phyloP scores from a whole-genome alignment of 2,329 filamentous ascomycete genomes.

The Trichoderma lentiforme region DNA sequence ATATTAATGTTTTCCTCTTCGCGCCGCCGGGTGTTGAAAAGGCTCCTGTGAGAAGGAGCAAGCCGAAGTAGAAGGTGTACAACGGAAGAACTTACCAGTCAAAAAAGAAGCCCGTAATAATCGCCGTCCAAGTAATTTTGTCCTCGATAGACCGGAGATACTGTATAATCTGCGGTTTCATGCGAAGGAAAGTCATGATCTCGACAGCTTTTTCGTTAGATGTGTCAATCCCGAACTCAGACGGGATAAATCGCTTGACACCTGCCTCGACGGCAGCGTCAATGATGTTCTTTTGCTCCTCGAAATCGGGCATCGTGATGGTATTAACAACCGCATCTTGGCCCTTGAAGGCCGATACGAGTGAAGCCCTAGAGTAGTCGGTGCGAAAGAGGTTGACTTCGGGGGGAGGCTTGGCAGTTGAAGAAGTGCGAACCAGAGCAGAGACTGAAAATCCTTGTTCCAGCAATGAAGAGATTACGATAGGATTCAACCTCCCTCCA shows the following conservation, averaged over 20 bases:
- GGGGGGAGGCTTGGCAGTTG: not conserved
- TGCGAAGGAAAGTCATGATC: not conserved
- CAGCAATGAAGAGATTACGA: not conserved
- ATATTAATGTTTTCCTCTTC: not conserved
- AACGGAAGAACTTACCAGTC: not conserved
- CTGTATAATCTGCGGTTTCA: not conserved
- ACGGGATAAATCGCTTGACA: not conserved
- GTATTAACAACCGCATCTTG: not conserved
- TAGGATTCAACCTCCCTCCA: not conserved
- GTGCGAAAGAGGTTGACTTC: not conserved
- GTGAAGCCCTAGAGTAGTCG: not conserved
- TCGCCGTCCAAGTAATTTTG: not conserved
- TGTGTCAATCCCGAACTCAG: not conserved
- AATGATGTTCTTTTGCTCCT: slow-evolving; percentile 1
- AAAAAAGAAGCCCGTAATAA: not conserved
- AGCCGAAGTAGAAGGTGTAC: not conserved
- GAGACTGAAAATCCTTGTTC: not conserved
- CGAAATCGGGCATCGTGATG: not conserved
- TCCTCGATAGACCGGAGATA: not conserved
- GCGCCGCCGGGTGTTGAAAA: not conserved
- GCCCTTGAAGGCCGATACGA: not conserved
- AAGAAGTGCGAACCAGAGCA: not conserved
- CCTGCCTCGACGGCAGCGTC: not conserved
- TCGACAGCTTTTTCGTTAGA: not conserved
- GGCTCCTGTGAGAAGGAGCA: not conserved